These are phyloP conservation scores for Brassica hybrid DNA, from an alignment of 441 rosid species.

Conservation along the genomic window DNA sequence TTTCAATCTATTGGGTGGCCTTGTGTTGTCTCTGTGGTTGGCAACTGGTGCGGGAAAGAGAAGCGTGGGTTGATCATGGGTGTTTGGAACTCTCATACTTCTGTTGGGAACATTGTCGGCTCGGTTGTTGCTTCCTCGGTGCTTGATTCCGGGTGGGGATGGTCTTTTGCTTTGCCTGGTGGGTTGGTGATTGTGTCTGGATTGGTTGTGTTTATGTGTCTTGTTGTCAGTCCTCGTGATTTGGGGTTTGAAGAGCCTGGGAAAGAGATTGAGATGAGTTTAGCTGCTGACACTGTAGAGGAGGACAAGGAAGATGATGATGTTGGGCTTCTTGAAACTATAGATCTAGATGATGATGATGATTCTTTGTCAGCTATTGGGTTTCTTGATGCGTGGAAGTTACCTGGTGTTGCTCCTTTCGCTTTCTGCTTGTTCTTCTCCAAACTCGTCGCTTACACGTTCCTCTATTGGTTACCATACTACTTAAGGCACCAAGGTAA, in stretches of 20 bases:
- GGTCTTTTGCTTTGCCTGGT: constrained; percentile 92
- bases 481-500: constrained; percentile 91
- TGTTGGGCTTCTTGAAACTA: constrained; percentile 61
- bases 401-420: constrained; percentile 84
- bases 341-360: constrained; percentile 32
- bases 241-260: constrained; percentile 56
- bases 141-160: constrained; percentile 98
- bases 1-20: constrained; percentile 98
- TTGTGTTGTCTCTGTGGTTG: constrained; percentile 88
- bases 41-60: constrained; percentile 92
- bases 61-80: constrained; percentile 98
- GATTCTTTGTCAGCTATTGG: constrained; percentile 60
- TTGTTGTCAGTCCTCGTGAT: constrained; percentile 76
- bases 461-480: constrained; percentile 92
- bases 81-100: constrained; percentile 88
- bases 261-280: constrained; percentile 56
- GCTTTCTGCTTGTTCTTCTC: constrained; percentile 91
- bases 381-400: constrained; percentile 84
- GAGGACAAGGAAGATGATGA: constrained; percentile 54
- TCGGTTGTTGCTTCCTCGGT: constrained; percentile 79
- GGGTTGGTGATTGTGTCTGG: constrained; percentile 66
- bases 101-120: constrained; percentile 84
- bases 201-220: constrained; percentile 63
- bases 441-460: constrained; percentile 92
- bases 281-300: constrained; percentile 26